Base-by-base conservation (phyloP, 768 basidiomycete species). In the Lyophyllum semitale region DNA sequence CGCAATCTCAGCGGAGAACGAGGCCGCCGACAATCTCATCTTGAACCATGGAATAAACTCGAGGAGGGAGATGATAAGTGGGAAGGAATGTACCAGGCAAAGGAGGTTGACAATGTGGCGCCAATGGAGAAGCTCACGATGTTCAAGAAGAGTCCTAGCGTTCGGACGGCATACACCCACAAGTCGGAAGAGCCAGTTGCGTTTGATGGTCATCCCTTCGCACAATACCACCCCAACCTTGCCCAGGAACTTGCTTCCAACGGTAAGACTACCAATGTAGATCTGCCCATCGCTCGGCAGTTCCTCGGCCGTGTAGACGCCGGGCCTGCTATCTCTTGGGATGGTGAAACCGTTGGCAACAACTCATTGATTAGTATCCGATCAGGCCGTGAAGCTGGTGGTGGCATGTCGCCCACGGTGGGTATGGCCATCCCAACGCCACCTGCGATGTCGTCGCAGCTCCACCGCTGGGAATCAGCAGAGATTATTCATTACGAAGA, bases 381-480 rank as follows among this genome's bases (percentile, higher is more conserved):
- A 51, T 77, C 80, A n/a, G 73, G 71, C 22, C 70, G 72, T 33
- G 55, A 71, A 11, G 63, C 66, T 6, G 59, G 63, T 44, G 79
- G 78, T 30, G 71, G 81, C 18, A 77, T 83, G 73, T 79, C 83
- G 3, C 80, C 85, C 9, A 72, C 74, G 35, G 54, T 73, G 23
- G 76, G 73, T 47, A 76, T 78, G 64, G 85, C 83, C 30, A 84
- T 83, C 63, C 81, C 79, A 58, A 89, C 88, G 4, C 88, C 88
- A 43, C 73, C 74, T 8, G 80, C 84, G 12, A 83, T 75, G 25
- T 62, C 69, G 3, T 77, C 81, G 1, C 70, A 76, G 15, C 66
- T 71, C 2, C 88, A 90, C 70, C 77, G 67, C 44, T 89, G 88
- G 88, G 83, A 90, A 67, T 84, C 84, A 8, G 87, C 87, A 3